Evolutionary conservation across 2,329 filamentous ascomycete genomes (phyloP), one percentile per base, ranked within the genome.

Genomic region (Venturia nashicola): DNA sequence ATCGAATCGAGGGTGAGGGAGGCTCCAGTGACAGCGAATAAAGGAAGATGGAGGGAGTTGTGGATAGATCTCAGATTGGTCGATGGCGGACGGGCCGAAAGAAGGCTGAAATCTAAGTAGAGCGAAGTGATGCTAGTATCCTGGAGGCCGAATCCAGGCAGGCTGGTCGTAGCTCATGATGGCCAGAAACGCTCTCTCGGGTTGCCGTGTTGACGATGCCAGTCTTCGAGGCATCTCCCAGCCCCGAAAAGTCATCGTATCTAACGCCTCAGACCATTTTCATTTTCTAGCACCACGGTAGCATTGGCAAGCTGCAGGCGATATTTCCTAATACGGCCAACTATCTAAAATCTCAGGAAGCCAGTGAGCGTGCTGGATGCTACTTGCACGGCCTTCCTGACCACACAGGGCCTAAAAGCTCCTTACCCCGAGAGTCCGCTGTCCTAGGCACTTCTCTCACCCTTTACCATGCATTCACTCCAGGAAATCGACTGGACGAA

Each of bases 271-370:
- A 64, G 62, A 61, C 55, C 42, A 64, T 57, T 57, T 61, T 27
- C 34, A 61, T 61, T 59, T 39, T 64, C 62, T 64, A 64, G 44
- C 62, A 64, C 54, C 62, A 64, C 39, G 62, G 62, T 64, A 61
- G 62, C 62, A 27, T 27, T 27, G 27, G 27, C 27, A 27, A 27
- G 27, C 27, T 27, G 27, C 27, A 64, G 62, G 51, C 62, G 27
- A 44, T 42, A 39, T 54, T 64, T 60, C 62, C 62, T 20, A 61
- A 61, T 63, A 51, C 40, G 55, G 62, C 42, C 62, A 36, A 61
- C 43, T 61, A 64, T 60, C 55, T 60, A 64, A 12, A 14, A 46
- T 64, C 43, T 57, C 36, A n/a, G 46, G 62, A 64, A 5, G 55
- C 32, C 51, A 64, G 51, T 34, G 62, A 64, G 23, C 8, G n/a